phyloP scores from a whole-genome alignment of 2,329 filamentous ascomycete species.

The Septoria petroselini region DNA sequence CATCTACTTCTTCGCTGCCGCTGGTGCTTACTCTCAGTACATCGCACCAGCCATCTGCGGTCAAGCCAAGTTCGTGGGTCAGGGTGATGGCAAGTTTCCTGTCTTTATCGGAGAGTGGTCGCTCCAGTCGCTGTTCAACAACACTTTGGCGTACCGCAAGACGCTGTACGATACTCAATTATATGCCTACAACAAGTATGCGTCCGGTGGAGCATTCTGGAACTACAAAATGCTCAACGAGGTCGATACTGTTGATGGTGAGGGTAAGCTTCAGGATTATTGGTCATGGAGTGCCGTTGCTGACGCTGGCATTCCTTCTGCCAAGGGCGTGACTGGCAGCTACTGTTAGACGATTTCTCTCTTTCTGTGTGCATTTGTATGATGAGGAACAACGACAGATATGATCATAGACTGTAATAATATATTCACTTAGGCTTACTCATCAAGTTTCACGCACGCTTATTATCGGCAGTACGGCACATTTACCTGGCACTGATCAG shows the following conservation, averaged over 20 bases:
- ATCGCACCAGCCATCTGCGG: slow-evolving; percentile 32
- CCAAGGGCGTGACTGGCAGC: slow-evolving; percentile 11
- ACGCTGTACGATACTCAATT: slow-evolving; percentile 36
- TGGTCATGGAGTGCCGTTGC: slow-evolving; percentile 13
- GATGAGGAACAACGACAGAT: not conserved
- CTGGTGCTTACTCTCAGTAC: slow-evolving; percentile 30
- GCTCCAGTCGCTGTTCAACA: slow-evolving; percentile 37
- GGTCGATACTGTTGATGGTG: slow-evolving; percentile 14
- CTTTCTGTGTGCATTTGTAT: not conserved
- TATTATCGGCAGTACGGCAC: too few species aligned
- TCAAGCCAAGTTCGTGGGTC: slow-evolving; percentile 27
- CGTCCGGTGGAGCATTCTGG: slow-evolving; percentile 31
- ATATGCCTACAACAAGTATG: slow-evolving; percentile 38
- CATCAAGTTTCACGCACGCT: too few species aligned
- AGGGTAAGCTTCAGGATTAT: slow-evolving; percentile 18
- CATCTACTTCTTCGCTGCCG: slow-evolving; percentile 36
- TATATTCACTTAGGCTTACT: too few species aligned
- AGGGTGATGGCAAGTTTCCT: slow-evolving; percentile 33
- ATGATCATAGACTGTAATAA: too few species aligned
- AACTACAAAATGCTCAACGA: slow-evolving; percentile 12
- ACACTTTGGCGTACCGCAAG: slow-evolving; percentile 33
- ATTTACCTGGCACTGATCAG: too few species aligned
- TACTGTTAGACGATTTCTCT: slow-evolving; percentile 5
- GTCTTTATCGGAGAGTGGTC: slow-evolving; percentile 40
- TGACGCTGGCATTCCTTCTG: slow-evolving; percentile 10